phyloP scores from a whole-genome alignment of 176 grass and related monocot genomes.

The Tillandsia fasciculata region DNA sequence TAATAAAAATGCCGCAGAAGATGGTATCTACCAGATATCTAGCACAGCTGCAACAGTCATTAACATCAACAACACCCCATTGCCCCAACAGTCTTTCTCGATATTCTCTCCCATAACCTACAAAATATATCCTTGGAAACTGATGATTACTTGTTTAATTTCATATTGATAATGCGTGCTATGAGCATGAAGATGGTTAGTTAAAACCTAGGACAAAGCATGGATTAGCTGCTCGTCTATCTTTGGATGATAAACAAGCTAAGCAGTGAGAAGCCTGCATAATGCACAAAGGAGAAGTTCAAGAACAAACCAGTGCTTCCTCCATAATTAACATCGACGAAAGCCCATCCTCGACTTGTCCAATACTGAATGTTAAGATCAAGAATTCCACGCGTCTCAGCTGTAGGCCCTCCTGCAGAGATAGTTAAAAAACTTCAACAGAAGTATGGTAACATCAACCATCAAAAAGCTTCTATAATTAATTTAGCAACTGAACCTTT shows the following conservation, averaged over 20 bases:
- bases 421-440: neutral
- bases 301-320: slow-evolving; percentile 76
- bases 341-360: slow-evolving; percentile 96
- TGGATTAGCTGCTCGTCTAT: neutral
- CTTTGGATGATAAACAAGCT: neutral
- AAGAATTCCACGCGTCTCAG: slow-evolving; percentile 51
- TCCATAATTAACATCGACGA: slow-evolving; percentile 93
- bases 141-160: neutral
- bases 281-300: slow-evolving; percentile 5
- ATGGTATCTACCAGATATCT: slow-evolving; percentile 60
- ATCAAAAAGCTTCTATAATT: neutral
- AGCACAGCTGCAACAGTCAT: slow-evolving; percentile 86
- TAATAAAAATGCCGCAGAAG: neutral
- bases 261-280: neutral
- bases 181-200: slow-evolving; percentile 1
- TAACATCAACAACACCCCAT: slow-evolving; percentile 85
- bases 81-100: slow-evolving; percentile 73
- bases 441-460: neutral
- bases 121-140: slow-evolving; percentile 12
- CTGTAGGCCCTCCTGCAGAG: slow-evolving; percentile 72
- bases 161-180: neutral
- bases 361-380: slow-evolving; percentile 86
- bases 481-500: neutral
- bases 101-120: slow-evolving; percentile 93
- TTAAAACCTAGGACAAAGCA: neutral